Base-by-base conservation (phyloP, 116 monocot genomes). In the Papilionanthe hybrid region DNA sequence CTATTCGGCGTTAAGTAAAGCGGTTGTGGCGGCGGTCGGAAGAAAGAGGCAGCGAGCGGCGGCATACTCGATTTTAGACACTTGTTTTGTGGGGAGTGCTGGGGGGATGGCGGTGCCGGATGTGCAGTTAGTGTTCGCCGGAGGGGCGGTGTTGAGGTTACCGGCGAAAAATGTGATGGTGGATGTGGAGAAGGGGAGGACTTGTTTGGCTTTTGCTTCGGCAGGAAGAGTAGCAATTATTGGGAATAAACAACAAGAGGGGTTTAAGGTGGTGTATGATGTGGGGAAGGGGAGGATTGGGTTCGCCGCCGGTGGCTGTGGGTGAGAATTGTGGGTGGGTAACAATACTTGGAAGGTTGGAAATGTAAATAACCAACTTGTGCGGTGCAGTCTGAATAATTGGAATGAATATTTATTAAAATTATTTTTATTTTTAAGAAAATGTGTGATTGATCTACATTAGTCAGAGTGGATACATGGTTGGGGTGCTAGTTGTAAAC, bases 201-300 rank as follows among this genome's bases (percentile, higher is more conserved):
- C 88, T 1, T 98, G 97, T 84, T 80, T 94, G 48, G 97, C 97
- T 0, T 98, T 98, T 66, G 91, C 94, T 32, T 55, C 68, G 29
- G 63, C 92, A 0, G 72, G 72, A 45, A 76, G 90, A 44, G 75
- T 90, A 15, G 86, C 92, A 13, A 98, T 98, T 85, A 85, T 98
- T 77, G 97, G 97, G 32, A 98, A 98, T 85, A 75, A 75, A 32
- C 97, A 91, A 85, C 97, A 98, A 81, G 91, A 94, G 85, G 88
- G 91, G 50, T 94, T 98, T 55, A 84, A 71, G n/a, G 87, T 94
- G 45, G 82, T 87, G 5, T 98, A 98, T 75, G 97, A 98, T 27
- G 87, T 94, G 5, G 88, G 50, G 11, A 55, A 42, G 0, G 81
- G 79, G 4, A 94, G 42, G 86, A 83, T 98, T 20, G 97, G 97